A percentile compares a stretch with the other conserved stretches of the same genome.
These are phyloP conservation scores for Dipodascus albidus DNA, from an alignment of 805 yeast genomes.

Conservation along the genomic window DNA sequence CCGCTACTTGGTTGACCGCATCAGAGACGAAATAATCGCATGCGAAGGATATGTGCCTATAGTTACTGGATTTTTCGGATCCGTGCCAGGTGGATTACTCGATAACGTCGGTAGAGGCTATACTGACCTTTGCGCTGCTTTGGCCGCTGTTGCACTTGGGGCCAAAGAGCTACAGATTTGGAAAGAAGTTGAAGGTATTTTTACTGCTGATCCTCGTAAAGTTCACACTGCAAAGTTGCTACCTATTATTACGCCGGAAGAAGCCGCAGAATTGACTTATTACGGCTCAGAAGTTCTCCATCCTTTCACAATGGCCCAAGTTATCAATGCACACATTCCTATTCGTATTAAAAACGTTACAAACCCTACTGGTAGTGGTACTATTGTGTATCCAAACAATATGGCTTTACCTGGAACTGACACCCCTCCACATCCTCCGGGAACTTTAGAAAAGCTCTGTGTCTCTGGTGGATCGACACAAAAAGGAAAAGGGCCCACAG, in stretches of 20 bases:
- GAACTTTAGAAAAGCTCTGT: constrained; percentile 43
- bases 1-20: constrained; percentile 34
- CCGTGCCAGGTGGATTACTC: constrained; percentile 89
- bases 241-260: constrained; percentile 90
- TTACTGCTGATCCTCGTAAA: constrained; percentile 96
- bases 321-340: constrained; percentile 89
- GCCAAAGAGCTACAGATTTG: constrained; percentile 96
- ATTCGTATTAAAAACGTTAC: constrained; percentile 93
- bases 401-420: constrained; percentile 73
- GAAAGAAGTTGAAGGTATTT: constrained; percentile 98
- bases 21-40: constrained; percentile 36
- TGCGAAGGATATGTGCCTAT: constrained; percentile 56
- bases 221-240: constrained; percentile 81
- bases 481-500: constrained; percentile 55
- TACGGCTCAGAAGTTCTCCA: constrained; percentile 97
- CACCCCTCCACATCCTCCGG: constrained; percentile 94
- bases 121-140: constrained; percentile 95
- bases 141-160: constrained; percentile 81
- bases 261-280: constrained; percentile 95
- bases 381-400: constrained; percentile 87
- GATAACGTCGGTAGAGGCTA: constrained; percentile 95
- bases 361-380: constrained; percentile 85
- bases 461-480: constrained; percentile 29
- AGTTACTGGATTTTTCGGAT: constrained; percentile 90
- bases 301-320: constrained; percentile 98